Base-by-base conservation (phyloP, 495 filamentous ascomycete genomes). In the Beverwykella pulmonaria region DNA sequence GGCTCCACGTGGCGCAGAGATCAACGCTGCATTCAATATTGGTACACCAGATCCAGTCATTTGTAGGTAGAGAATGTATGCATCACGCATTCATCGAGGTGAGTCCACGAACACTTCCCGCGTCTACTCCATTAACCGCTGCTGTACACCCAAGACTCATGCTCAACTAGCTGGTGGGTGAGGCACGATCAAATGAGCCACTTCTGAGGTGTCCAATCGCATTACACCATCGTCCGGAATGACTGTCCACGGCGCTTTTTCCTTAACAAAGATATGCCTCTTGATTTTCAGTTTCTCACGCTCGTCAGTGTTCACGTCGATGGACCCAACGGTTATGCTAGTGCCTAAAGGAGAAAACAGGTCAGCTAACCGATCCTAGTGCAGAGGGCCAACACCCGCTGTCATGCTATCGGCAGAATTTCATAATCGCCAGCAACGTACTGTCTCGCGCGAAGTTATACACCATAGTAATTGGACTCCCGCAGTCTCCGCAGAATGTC, bases 381-480 rank as follows among this genome's bases (percentile, higher is more conserved):
- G 30, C 4, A 34, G 30, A n/a, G n/a, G n/a, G n/a, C n/a, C n/a
- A n/a, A n/a, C n/a, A n/a, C n/a, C n/a, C n/a, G n/a, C n/a, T n/a
- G n/a, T n/a, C n/a, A n/a, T n/a, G n/a, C n/a, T n/a, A n/a, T n/a
- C n/a, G n/a, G n/a, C n/a, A n/a, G n/a, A n/a, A n/a, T n/a, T n/a
- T n/a, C n/a, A n/a, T n/a, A n/a, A n/a, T n/a, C n/a, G n/a, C n/a
- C n/a, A 14, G 39, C 17, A 7, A 44, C 39, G 8, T 48, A 25
- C 34, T 26, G 12, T 57, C 27, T 15, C 22, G 9, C 0, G 52
- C 48, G 26, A 10, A 41, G 8, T 48, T 32, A 36, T 68, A 71
- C 48, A 58, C 57, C 69, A 71, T 71, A 6, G 54, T 63, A 22
- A 71, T 50, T 12, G 69, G 69, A n/a, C 53, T 53, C 5, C 69